Evolutionary conservation across 139 green algal species (phyloP).

Genomic region (Marvania coccoides): DNA sequence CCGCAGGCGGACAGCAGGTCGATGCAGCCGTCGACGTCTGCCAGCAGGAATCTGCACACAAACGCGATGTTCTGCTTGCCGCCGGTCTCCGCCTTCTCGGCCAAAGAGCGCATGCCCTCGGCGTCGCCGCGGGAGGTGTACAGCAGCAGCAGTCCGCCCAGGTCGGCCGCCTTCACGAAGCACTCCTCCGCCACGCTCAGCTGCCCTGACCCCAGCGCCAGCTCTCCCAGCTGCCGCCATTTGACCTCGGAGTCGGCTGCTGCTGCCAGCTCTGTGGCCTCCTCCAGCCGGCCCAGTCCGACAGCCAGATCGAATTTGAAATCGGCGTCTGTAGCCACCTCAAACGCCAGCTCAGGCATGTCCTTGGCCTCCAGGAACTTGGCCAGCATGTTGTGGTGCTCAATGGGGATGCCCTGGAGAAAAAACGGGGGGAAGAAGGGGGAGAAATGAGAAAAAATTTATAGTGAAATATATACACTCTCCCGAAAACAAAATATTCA

Average conservation of each 20-base stretch:
- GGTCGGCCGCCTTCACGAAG: conserved; percentile 68
- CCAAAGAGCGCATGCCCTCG: conserved; percentile 29
- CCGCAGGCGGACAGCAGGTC: conserved; percentile 59
- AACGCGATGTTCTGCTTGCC: conserved; percentile 43
- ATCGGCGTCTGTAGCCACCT: conserved; percentile 86
- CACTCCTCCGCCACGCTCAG: conserved; percentile 58
- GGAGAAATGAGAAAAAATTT: not conserved
- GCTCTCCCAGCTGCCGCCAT: conserved; percentile 93
- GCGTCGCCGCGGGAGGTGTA: conserved; percentile 26
- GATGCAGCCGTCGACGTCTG: conserved; percentile 68
- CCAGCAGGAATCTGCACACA: conserved; percentile 78
- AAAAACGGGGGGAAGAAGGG: not conserved
- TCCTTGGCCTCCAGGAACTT: conserved; percentile 91
- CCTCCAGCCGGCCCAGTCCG: conserved; percentile 76
- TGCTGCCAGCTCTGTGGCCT: conserved; percentile 71
- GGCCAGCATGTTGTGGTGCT: conserved; percentile 78
- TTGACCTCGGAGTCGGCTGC: conserved; percentile 65
- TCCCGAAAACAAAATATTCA: too few species aligned
- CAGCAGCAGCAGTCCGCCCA: conserved; percentile 86
- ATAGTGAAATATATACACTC: too few species aligned
- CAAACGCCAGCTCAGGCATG: conserved; percentile 69
- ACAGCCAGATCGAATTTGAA: conserved; percentile 90
- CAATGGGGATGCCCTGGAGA: conserved; percentile 29
- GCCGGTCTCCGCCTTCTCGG: conserved; percentile 17
- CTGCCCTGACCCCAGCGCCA: conserved; percentile 66